Conservation (phyloP, 2,329 filamentous ascomycete genomes). For the Tolypocladium sp. region DNA sequence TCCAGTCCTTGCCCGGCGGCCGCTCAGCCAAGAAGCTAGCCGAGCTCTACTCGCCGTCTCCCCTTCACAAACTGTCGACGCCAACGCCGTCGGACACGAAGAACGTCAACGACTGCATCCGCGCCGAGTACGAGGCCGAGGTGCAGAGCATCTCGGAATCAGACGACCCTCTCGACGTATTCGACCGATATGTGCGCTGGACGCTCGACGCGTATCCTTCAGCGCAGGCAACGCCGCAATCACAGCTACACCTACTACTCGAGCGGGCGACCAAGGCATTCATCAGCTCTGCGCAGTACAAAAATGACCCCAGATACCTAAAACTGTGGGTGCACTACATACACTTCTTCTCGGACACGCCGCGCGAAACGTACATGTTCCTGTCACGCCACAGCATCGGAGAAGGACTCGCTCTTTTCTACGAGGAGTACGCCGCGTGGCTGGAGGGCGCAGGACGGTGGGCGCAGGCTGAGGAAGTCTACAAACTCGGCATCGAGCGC, state of each 20-base stretch:
- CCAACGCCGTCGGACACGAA: slow-evolving; percentile 64
- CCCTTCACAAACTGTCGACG: slow-evolving; percentile 46
- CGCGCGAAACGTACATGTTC: slow-evolving; percentile 86
- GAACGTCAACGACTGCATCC: slow-evolving; percentile 68
- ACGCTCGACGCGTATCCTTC: slow-evolving; percentile 91
- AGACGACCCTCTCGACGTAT: slow-evolving; percentile 91
- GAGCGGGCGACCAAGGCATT: slow-evolving; percentile 91
- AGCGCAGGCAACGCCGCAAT: slow-evolving; percentile 82
- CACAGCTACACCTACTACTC: slow-evolving; percentile 79
- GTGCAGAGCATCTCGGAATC: slow-evolving; percentile 70
- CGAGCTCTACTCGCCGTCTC: slow-evolving; percentile 64
- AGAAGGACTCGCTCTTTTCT: slow-evolving; percentile 80
- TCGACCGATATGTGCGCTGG: slow-evolving; percentile 96
- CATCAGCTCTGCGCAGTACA: slow-evolving; percentile 77
- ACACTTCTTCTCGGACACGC: slow-evolving; percentile 83
- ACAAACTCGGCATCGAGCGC: slow-evolving; percentile 77
- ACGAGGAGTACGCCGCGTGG: slow-evolving; percentile 95
- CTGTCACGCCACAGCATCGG: slow-evolving; percentile 82
- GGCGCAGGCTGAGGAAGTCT: slow-evolving; percentile 90
- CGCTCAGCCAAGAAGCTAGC: slow-evolving; percentile 84
- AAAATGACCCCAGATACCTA: slow-evolving; percentile 88
- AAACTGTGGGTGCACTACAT: slow-evolving; percentile 95
- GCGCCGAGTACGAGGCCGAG: slow-evolving; percentile 81
- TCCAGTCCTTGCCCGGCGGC: slow-evolving; percentile 80
- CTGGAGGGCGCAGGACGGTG: slow-evolving; percentile 76